phyloP scores from a whole-genome alignment of 495 filamentous ascomycete species.

The Lichenothelia convexa region DNA sequence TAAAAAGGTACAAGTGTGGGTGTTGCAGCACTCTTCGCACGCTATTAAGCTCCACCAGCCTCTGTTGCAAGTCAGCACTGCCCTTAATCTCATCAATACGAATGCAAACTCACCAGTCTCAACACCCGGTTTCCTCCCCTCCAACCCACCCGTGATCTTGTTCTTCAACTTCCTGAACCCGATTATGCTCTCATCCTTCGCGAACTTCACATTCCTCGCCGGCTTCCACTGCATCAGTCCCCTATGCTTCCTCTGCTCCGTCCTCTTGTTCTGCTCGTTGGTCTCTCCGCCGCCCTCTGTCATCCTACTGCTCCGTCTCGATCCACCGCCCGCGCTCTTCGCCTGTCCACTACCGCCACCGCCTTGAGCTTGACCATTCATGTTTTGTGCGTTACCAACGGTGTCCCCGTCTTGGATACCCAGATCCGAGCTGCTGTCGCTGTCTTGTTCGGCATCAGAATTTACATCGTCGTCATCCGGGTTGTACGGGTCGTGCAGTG shows the following conservation, averaged over 20 bases:
- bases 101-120: constrained; percentile 48
- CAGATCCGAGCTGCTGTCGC: constrained; percentile 25
- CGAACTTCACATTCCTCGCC: constrained; percentile 48
- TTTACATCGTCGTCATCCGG: constrained; percentile 27
- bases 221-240: constrained; percentile 66
- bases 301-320: no score
- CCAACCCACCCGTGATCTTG: constrained; percentile 31
- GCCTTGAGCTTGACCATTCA: constrained; percentile 6
- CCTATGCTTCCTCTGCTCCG: constrained; percentile 48
- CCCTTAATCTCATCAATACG: no score
- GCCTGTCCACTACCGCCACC: not conserved
- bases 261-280: constrained; percentile 37
- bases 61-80: no score
- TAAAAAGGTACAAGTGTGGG: no score
- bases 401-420: constrained; percentile 27
- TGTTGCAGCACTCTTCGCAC: no score
- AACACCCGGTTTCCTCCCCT: constrained; percentile 48
- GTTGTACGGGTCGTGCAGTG: constrained; percentile 38
- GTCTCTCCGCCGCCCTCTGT: no score
- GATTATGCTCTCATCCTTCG: constrained; percentile 48
- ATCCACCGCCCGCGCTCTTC: no score
- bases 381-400: constrained; percentile 11
- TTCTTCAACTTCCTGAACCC: constrained; percentile 36
- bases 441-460: constrained; percentile 22
- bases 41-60: no score